Conservation (phyloP, 75 land plant genomes). For the Pinus taeda region DNA sequence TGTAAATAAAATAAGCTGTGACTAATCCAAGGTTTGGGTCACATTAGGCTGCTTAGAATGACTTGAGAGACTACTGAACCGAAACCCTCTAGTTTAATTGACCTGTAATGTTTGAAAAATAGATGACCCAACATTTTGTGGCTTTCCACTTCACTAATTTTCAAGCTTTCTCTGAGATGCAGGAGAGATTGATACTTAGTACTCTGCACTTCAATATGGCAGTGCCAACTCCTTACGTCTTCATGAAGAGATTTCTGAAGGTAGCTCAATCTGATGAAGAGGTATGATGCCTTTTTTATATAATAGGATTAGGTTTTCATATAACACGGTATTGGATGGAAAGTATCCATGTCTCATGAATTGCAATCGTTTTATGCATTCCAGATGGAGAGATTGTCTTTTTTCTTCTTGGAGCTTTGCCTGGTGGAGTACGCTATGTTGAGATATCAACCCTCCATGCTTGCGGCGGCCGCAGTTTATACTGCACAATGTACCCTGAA, state of each 20-base stretch:
- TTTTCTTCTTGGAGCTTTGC: constrained; percentile 79
- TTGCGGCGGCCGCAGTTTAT: constrained; percentile 92
- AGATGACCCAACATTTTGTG: neutral
- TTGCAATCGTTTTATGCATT: neutral
- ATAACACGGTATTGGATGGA: too few species aligned
- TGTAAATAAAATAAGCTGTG: neutral
- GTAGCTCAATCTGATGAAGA: constrained; percentile 68
- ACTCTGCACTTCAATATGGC: constrained; percentile 76
- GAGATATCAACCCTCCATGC: constrained; percentile 70
- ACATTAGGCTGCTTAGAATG: too few species aligned
- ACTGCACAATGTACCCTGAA: constrained; percentile 68
- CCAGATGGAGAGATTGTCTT: constrained; percentile 69
- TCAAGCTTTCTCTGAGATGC: constrained; percentile 8
- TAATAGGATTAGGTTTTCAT: neutral
- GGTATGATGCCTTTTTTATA: constrained; percentile 29
- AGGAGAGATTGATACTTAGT: constrained; percentile 83
- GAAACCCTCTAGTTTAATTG: neutral
- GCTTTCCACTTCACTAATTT: neutral
- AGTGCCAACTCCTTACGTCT: constrained; percentile 87
- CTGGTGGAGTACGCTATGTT: constrained; percentile 90
- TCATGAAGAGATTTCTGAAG: constrained; percentile 83
- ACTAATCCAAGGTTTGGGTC: too few species aligned
- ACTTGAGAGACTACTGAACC: too few species aligned
- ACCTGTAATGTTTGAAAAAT: neutral
- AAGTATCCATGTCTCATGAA: too few species aligned